Percentiles rank a stretch among this genome's conserved stretches.
These are phyloP conservation scores for Penicillium sclerotiorum DNA, from an alignment of 2,329 filamentous ascomycete species.

Conservation along the genomic window DNA sequence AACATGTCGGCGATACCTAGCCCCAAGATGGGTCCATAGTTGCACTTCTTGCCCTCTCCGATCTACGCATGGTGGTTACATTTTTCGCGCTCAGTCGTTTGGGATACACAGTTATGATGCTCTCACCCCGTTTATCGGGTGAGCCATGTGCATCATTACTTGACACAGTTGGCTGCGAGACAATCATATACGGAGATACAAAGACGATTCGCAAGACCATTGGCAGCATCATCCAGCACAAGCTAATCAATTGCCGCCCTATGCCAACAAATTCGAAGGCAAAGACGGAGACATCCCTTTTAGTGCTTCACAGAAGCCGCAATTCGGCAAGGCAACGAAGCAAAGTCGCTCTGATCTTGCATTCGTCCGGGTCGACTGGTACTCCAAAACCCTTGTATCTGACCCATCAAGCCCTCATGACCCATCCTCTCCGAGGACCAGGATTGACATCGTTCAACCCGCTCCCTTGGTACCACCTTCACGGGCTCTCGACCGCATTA, in stretches of 20 bases:
- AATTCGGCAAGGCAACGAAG: constrained; percentile 31
- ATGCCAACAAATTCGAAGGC: constrained; percentile 17
- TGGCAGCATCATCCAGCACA: constrained; percentile 29
- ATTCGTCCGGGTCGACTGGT: constrained; percentile 54
- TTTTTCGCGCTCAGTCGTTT: constrained; percentile 51
- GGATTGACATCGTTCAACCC: constrained; percentile 47
- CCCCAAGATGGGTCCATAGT: constrained; percentile 29
- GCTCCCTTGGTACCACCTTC: constrained; percentile 49
- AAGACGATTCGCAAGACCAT: constrained; percentile 37
- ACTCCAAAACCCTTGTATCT: constrained; percentile 51
- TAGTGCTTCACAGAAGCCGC: constrained; percentile 21
- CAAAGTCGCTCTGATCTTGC: constrained; percentile 46
- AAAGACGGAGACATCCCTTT: constrained; percentile 13
- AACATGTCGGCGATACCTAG: constrained; percentile 10
- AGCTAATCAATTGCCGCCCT: constrained; percentile 28
- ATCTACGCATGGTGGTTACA: constrained; percentile 47
- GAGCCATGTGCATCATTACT: constrained; percentile 46
- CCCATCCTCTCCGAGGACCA: constrained; percentile 37
- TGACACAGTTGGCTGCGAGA: constrained; percentile 36
- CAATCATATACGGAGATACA: constrained; percentile 42
- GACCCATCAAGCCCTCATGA: constrained; percentile 45
- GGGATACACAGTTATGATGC: constrained; percentile 47
- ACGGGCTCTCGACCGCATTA: constrained; percentile 46
- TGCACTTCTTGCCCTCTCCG: constrained; percentile 45
- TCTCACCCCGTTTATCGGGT: constrained; percentile 48